Percentiles rank a stretch among this genome's conserved stretches.
phyloP scores from a whole-genome alignment of 805 yeast genomes.

The Myxozyma neglecta region DNA sequence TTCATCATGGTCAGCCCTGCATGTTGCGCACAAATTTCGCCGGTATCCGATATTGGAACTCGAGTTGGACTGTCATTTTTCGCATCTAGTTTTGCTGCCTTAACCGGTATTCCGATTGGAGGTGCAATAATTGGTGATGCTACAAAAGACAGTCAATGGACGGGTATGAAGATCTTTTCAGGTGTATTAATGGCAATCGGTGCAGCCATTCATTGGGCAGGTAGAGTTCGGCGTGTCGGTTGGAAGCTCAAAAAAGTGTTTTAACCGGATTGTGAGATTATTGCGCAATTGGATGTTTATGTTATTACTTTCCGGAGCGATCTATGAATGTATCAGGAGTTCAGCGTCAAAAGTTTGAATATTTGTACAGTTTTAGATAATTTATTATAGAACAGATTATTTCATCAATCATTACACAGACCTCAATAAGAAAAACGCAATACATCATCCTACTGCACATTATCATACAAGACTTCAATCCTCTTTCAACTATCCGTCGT shows the following conservation, averaged over 20 bases:
- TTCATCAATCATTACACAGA: no score
- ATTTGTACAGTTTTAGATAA: no score
- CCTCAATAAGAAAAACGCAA: no score
- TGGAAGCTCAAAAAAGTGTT: constrained; percentile 4
- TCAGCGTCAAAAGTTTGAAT: no score
- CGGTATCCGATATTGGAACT: constrained; percentile 35
- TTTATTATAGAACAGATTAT: no score
- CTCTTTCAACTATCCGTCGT: no score
- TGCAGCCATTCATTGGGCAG: background rate
- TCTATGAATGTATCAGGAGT: background rate
- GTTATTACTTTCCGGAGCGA: background rate
- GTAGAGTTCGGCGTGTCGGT: constrained; percentile 7
- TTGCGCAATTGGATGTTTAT: background rate
- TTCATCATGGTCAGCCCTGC: constrained; percentile 39
- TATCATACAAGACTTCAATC: no score
- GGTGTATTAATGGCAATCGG: constrained; percentile 7
- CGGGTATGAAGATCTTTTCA: constrained; percentile 10
- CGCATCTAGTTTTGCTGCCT: constrained; percentile 52
- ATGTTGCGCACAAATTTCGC: constrained; percentile 36
- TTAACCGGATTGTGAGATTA: background rate
- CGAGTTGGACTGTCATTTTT: constrained; percentile 63
- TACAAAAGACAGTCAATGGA: constrained; percentile 1
- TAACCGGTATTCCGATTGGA: constrained; percentile 39
- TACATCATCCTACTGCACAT: no score
- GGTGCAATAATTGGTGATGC: constrained; percentile 31